Percentiles rank a stretch among this genome's conserved stretches.
Evolutionary conservation across 352 stramenopile species (phyloP).

Genomic region (Globisporangium canariense): DNA sequence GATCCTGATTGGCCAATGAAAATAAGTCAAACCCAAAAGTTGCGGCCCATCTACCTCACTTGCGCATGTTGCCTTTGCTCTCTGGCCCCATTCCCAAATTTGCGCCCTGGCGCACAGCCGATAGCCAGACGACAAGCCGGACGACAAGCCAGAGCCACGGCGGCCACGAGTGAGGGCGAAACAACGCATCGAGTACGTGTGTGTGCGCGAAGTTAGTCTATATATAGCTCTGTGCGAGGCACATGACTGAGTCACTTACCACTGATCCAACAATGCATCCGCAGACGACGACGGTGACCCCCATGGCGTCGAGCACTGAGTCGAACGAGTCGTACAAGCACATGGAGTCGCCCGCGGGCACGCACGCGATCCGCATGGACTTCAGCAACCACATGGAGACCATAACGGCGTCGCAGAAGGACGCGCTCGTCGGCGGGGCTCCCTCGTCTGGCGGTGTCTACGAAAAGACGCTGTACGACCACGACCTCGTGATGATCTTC

Average conservation of each 20-base stretch:
- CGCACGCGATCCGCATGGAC: constrained; percentile 39
- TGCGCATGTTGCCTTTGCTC: neutral
- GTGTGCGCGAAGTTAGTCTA: neutral
- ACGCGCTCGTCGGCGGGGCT: constrained; percentile 9
- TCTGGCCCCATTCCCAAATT: constrained; percentile 3
- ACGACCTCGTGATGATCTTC: constrained; percentile 84
- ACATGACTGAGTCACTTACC: neutral
- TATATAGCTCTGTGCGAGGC: neutral
- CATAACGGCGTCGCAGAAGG: constrained; percentile 24
- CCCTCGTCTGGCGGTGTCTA: constrained; percentile 13
- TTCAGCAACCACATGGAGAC: constrained; percentile 40
- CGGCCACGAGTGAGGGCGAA: neutral
- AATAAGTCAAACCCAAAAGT: neutral
- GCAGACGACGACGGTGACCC: neutral
- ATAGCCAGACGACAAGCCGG: neutral
- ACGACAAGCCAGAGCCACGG: neutral
- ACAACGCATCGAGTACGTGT: neutral
- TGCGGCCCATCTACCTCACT: neutral
- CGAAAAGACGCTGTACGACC: constrained; percentile 64
- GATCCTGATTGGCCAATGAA: neutral
- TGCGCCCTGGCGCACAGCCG: neutral
- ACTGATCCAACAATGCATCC: neutral
- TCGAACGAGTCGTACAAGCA: constrained; percentile 30
- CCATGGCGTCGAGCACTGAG: constrained; percentile 8
- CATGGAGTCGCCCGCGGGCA: constrained; percentile 30